Evolutionary conservation across 108 stramenopile species (phyloP), one percentile per base, ranked within the genome.

Genomic region (Hondaea fermentalgiana): DNA sequence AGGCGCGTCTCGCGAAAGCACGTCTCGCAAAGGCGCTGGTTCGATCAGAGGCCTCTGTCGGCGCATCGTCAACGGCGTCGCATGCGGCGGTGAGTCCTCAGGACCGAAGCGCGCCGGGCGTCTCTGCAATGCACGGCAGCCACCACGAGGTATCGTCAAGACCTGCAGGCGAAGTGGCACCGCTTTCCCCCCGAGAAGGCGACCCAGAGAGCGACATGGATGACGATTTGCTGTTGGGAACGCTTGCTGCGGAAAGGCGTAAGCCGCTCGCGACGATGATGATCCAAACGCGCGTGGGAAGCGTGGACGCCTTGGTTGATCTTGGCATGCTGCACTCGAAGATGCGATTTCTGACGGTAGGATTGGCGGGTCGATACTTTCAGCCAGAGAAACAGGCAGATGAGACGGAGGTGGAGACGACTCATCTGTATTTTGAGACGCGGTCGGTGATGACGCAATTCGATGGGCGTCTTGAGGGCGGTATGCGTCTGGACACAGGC

Each of bases 241-340:
- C 17, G 25, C 64, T 69, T 12, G 64, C 42, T 69, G 64, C 64
- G 8, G 64, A 69, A 23, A 28, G 64, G 25, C 64, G 64, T 1
- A 69, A 69, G 64, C 64, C 64, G 25, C 64, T 69, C 21, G 64
- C 76, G 49, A 83, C 76, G 49, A 83, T 83, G 76, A 83, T 83
- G 76, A 28, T 83, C 49, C 49, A 83, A 35, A 53, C 76, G n/a
- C 45, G 76, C 14, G 51, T 83, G 6, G 76, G 49, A 6, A 6
- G 51, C 51, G 51, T 83, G 16, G 76, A 83, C n/a, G 76, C 28
- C 12, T 16, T 53, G 45, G 76, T 53, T 43, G 76, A 83, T 83
- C 51, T 83, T 8, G 76, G 76, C 12, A 83, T 83, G 76, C 25
- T 69, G 42, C 76, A 83, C 51, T 6, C 45, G 16, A 47, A 47